Conservation (phyloP, 345 rosid species). For the Turnera subulata region DNA sequence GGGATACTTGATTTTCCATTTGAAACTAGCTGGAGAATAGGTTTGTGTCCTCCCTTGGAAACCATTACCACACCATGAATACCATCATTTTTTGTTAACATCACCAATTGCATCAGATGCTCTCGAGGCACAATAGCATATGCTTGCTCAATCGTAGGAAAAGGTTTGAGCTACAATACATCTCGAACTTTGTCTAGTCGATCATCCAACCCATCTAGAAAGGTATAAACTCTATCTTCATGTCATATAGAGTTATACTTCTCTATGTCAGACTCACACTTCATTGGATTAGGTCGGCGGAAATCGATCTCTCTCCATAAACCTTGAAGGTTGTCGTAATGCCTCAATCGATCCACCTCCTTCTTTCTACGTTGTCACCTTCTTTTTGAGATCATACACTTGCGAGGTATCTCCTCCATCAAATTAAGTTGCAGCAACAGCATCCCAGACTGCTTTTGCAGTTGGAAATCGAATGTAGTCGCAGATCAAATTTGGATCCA, state of each 20-base stretch:
- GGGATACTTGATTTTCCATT: background rate
- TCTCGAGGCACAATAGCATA: background rate
- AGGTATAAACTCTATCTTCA: background rate
- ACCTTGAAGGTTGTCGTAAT: background rate
- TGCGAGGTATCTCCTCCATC: background rate
- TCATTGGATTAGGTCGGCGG: background rate
- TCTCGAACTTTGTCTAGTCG: background rate
- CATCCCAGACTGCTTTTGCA: background rate
- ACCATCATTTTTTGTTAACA: background rate
- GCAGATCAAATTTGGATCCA: background rate
- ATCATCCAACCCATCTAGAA: background rate
- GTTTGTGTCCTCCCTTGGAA: no score
- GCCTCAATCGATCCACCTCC: background rate
- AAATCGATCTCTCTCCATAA: background rate
- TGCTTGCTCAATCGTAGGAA: background rate
- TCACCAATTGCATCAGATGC: background rate
- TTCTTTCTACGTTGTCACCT: background rate
- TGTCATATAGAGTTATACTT: background rate
- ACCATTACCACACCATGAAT: background rate
- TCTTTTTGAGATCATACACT: background rate
- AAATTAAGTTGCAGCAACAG: constrained; percentile 5
- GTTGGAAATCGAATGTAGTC: background rate
- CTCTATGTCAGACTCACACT: background rate
- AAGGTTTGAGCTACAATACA: background rate
- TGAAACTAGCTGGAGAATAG: background rate